Evolutionary conservation across 306 rosid species (phyloP).

Genomic region (Casuarina cunninghamiana): DNA sequence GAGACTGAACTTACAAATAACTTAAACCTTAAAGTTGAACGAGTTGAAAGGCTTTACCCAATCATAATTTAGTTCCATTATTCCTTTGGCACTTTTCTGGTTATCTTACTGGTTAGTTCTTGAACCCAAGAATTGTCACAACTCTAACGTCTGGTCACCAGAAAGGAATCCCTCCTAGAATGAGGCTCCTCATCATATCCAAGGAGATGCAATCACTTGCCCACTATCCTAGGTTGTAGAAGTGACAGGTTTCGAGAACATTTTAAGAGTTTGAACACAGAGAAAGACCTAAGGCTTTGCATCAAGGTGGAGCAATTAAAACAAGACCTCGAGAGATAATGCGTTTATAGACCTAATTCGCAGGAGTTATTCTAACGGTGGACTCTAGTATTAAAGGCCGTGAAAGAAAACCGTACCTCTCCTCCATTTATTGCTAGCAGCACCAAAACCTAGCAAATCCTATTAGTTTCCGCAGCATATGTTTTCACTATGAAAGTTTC

Average conservation of each 20-base stretch:
- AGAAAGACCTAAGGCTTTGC: neutral
- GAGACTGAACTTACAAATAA: constrained; percentile 54
- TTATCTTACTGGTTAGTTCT: constrained; percentile 3
- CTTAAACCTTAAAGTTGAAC: constrained; percentile 18
- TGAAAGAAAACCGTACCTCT: neutral
- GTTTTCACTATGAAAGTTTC: neutral
- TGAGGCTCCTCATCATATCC: constrained; percentile 19
- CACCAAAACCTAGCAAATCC: neutral
- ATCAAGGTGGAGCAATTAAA: neutral
- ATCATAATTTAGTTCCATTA: constrained; percentile 3
- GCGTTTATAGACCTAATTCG: neutral
- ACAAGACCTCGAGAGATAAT: neutral
- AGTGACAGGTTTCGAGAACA: constrained; percentile 16
- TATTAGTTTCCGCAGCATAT: neutral
- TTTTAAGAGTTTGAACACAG: constrained; percentile 5
- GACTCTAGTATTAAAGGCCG: neutral
- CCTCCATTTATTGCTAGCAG: neutral
- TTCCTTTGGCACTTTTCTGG: neutral
- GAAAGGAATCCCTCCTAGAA: constrained; percentile 20
- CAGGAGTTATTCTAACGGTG: neutral
- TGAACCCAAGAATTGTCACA: neutral
- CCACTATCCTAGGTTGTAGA: constrained; percentile 7
- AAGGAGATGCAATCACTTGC: constrained; percentile 3
- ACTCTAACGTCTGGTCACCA: constrained; percentile 15
- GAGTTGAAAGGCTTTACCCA: constrained; percentile 24